Evolutionary conservation across 202 grass and related monocot species (phyloP), one percentile per base, ranked within the genome.

Genomic region (Saccharum hybrid): DNA sequence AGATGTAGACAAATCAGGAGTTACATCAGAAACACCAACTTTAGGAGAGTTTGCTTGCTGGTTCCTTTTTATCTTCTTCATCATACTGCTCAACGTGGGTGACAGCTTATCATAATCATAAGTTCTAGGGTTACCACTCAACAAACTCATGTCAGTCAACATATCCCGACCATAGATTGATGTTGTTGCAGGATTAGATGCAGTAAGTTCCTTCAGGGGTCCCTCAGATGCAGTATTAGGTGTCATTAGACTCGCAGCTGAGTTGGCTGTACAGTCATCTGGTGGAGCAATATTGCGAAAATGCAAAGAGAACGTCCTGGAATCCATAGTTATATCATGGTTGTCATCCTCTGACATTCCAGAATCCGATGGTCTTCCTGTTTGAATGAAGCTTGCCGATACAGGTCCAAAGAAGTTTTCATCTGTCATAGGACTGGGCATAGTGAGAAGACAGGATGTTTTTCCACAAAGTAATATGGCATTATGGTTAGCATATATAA

Each of bases 291-390:
- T 72, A 65, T 78, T 96, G 41, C 83, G 86, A 71, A 88, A 99
- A 82, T 96, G 91, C 76, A 90, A 68, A 51, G 93, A 96, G 70
- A 99, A 99, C 39, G 93, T 89, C 39, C 60, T 90, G 43, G 96
- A 99, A 89, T 99, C 96, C 40, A 99, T 77, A 56, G 96, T 98
- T 81, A 92, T 87, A 88, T 98, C 96, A 88, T 98, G 83, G 82
- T 92, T 76, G 42, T 81, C 88, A 74, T 88, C 89, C 72, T 93
- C 96, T 31, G 92, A 98, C 23, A 95, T 90, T 86, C 89, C 96
- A 61, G 91, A 82, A 83, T 94, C 95, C 21, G 95, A 94, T 33
- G 82, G 68, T 71, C 90, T 89, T 72, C 85, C 91, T 26, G 67
- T 85, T 86, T 64, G 86, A 83, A 98, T 88, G 85, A 98, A 98